These are phyloP conservation scores for Cercospora canescens DNA, from an alignment of 2,329 filamentous ascomycete species.

Conservation along the genomic window DNA sequence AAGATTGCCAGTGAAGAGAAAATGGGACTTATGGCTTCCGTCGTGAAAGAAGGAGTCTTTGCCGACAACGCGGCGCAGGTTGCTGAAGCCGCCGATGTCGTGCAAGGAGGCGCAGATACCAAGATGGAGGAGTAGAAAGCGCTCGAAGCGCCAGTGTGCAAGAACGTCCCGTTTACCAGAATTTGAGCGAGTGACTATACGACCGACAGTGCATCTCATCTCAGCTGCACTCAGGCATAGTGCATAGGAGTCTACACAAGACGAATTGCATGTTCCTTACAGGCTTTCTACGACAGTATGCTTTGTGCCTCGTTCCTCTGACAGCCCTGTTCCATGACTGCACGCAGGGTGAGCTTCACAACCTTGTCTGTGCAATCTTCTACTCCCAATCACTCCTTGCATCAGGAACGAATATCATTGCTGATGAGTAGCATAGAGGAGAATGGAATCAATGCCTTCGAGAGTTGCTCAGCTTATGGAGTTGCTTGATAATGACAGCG, in stretches of 20 bases:
- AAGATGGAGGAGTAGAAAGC: slow-evolving; percentile 29
- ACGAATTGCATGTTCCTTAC: background rate
- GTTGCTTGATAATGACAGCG: background rate
- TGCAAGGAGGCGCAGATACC: slow-evolving; percentile 30
- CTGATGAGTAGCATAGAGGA: background rate
- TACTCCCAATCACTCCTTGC: background rate
- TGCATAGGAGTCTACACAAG: background rate
- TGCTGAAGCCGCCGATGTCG: slow-evolving; percentile 19
- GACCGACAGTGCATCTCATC: background rate
- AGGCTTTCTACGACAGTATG: background rate
- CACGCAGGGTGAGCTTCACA: background rate
- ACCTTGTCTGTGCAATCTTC: slow-evolving; percentile 1
- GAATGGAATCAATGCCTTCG: background rate
- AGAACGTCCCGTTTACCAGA: background rate
- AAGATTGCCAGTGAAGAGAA: slow-evolving; percentile 63
- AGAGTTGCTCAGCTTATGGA: background rate
- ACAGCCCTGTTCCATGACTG: background rate
- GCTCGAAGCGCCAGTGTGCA: background rate
- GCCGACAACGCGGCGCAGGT: slow-evolving; percentile 23
- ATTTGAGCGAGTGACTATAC: background rate
- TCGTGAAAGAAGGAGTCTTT: slow-evolving; percentile 66
- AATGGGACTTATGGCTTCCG: slow-evolving; percentile 62
- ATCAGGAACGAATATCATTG: background rate
- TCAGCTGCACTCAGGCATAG: background rate
- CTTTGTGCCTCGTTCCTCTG: background rate